Percentiles rank a stretch among this genome's conserved stretches.
Evolutionary conservation across 2,329 filamentous ascomycete species (phyloP).

Genomic region (Fusarium abutilonis): DNA sequence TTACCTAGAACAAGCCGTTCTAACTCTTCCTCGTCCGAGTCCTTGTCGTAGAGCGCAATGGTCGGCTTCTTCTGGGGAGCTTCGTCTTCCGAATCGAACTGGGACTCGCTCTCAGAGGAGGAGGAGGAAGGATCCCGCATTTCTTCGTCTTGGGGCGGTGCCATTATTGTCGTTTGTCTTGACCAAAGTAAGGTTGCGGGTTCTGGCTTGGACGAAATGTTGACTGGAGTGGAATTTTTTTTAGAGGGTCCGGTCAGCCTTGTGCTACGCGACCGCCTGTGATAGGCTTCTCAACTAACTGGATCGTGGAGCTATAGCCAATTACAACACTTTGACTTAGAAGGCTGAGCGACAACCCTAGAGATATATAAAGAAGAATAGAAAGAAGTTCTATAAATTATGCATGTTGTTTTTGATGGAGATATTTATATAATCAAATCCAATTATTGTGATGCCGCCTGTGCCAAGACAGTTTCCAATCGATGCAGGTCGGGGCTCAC

Average conservation of each 20-base stretch:
- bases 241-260: slow-evolving; percentile 47
- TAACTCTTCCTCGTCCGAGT: slow-evolving; percentile 84
- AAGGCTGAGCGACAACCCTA: slow-evolving; percentile 39
- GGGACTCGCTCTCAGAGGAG: slow-evolving; percentile 47
- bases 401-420: not conserved
- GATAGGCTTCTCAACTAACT: slow-evolving; percentile 28
- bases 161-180: slow-evolving; percentile 44
- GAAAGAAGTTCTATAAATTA: not conserved
- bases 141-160: slow-evolving; percentile 46
- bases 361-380: slow-evolving; percentile 1
- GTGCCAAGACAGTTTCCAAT: slow-evolving; percentile 54
- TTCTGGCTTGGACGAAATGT: slow-evolving; percentile 37
- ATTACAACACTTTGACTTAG: slow-evolving; percentile 16
- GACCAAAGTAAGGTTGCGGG: slow-evolving; percentile 22
- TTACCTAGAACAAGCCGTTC: slow-evolving; percentile 91
- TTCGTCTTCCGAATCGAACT: slow-evolving; percentile 45
- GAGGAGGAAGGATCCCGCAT: slow-evolving; percentile 44
- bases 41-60: slow-evolving; percentile 67
- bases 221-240: slow-evolving; percentile 47
- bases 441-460: slow-evolving; percentile 35
- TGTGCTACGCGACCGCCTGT: slow-evolving; percentile 29
- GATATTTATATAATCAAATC: slow-evolving; percentile 1
- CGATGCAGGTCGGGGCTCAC: slow-evolving; percentile 69
- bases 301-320: slow-evolving; percentile 23
- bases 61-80: slow-evolving; percentile 46